Base-by-base conservation (phyloP, 805 yeast genomes). In the Priceomyces melissophilus region DNA sequence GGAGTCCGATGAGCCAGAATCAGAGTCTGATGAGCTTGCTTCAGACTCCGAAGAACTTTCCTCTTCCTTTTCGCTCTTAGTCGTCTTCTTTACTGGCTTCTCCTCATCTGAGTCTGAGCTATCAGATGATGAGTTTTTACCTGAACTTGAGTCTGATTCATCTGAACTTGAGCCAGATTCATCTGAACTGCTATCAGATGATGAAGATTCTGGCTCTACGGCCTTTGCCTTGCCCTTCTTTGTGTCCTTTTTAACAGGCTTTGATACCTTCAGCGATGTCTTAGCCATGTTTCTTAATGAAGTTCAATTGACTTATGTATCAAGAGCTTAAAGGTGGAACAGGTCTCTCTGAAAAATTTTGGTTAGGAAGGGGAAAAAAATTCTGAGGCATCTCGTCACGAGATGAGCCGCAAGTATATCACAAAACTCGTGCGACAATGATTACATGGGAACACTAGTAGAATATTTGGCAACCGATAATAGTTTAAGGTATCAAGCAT, bases 221-320 rank as follows among this genome's bases (percentile, higher is more conserved):
- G 50, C 54, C 27, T 48, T 54, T n/a, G 60, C 53, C 43, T 48
- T 48, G 39, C 25, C 8, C 25, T 20, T 20, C 25, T 53, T 52
- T 33, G 47, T 35, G 32, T 39, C 49, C 47, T 58, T 61, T 52
- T 58, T 61, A 39, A 39, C 45, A 36, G 46, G 57, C 49, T 57
- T 59, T 38, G 57, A 52, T 32, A 64, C 50, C 41, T 58, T 60
- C 39, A 56, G 52, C 32, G 65, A 50, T 46, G 70, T 49, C 54
- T 68, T 69, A 48, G 69, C 75, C 75, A 69, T 69, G 53, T 32
- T 63, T 20, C 25, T 20, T 25, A 12, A 12, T 10, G 23, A 30
- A 9, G 32, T 16, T 20, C 28, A 40, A 23, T 35, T 30, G 16
- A 30, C 16, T 30, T 35, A 14, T 14, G 14, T 10, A 32, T 16